Percentiles rank a stretch among this genome's conserved stretches.
These are phyloP conservation scores for Polyrhizophydium stewartii DNA, from an alignment of 371 early-diverging fungal genomes.

Conservation along the genomic window DNA sequence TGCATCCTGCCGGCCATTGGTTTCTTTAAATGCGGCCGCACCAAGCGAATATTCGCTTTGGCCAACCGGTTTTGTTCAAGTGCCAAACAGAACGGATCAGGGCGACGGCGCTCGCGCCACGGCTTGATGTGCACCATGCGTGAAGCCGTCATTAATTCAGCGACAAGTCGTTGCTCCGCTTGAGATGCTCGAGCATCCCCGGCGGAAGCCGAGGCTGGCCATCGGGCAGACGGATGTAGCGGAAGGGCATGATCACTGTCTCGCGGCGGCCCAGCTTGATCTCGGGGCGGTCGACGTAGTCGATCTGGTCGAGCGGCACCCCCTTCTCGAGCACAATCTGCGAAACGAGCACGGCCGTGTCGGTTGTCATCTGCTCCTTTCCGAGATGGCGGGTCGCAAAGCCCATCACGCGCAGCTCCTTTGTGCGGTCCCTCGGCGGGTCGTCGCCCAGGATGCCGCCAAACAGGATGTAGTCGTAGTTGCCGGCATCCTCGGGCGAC, in stretches of 20 bases:
- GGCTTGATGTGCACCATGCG: too few species aligned
- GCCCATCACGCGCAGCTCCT: slow-evolving; percentile 63
- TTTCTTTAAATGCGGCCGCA: too few species aligned
- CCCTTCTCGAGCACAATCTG: slow-evolving; percentile 24
- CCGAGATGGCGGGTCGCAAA: slow-evolving; percentile 77
- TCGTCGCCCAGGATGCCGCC: slow-evolving; percentile 72
- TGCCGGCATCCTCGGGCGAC: slow-evolving; percentile 62
- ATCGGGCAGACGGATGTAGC: slow-evolving; percentile 46
- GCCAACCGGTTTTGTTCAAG: too few species aligned
- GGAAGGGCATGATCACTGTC: slow-evolving; percentile 64
- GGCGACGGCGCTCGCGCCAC: too few species aligned
- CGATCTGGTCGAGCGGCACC: slow-evolving; percentile 60
- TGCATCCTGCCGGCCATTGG: too few species aligned
- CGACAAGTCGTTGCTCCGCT: slow-evolving; percentile 59
- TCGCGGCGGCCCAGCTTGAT: slow-evolving; percentile 65
- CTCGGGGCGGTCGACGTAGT: slow-evolving; percentile 71
- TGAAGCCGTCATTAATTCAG: slow-evolving; percentile 12
- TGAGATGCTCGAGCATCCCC: slow-evolving; percentile 71
- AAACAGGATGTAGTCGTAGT: slow-evolving; percentile 71
- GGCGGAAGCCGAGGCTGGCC: slow-evolving; percentile 69
- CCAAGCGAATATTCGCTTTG: too few species aligned
- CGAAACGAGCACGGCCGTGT: slow-evolving; percentile 36
- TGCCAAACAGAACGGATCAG: too few species aligned
- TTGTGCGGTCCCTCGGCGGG: slow-evolving; percentile 65
- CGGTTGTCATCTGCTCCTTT: slow-evolving; percentile 69